Base-by-base conservation (phyloP, 129 eudicot species). In the Escallonia herrerae region DNA sequence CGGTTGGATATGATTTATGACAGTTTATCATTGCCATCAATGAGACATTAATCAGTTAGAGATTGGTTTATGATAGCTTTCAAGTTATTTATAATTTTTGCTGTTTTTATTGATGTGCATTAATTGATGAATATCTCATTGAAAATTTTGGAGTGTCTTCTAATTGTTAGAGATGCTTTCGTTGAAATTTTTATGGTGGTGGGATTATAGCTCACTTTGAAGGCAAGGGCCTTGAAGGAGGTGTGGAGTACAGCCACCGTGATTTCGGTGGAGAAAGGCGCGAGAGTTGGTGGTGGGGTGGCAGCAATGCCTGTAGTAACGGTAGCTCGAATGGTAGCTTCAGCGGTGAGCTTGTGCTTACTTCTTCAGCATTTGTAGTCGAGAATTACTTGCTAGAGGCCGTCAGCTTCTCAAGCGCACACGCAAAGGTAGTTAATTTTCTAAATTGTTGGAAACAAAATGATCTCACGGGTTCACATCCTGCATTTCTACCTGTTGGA, bases 321-420 rank as follows among this genome's bases (percentile, higher is more conserved):
- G 80, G 77, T 38, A 89, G 95, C 63, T 91, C 97, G 33, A 87
- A 73, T 70, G 82, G 86, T 6, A 89, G 96, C 67, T 79, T 58
- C 51, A 89, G 98, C 43, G 98, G 93, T 2, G 99, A 93, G 73
- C 85, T 89, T 72, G 66, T 83, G 39, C 91, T 90, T 2, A 93
- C 70, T 93, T 93, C 72, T 90, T 93, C 13, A 93, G 95, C 5
- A 93, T 89, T 54, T 93, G 99, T 74, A 83, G 93, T 64, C 70
- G 99, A 15, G 99, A 93, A 76, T 63, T 93, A 62, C 99, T 93
- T 43, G 99, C 99, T 6, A 61, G 91, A 76, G 99, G 99, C 15
- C 71, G 87, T 47, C 90, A 86, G 78, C 96, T 93, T 43, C 91
- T 93, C 7, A 93, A 93, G 77, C 94, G 90, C 68, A 93, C 99